phyloP scores from a whole-genome alignment of 2,329 filamentous ascomycete genomes.

The Phialophora expanda region DNA sequence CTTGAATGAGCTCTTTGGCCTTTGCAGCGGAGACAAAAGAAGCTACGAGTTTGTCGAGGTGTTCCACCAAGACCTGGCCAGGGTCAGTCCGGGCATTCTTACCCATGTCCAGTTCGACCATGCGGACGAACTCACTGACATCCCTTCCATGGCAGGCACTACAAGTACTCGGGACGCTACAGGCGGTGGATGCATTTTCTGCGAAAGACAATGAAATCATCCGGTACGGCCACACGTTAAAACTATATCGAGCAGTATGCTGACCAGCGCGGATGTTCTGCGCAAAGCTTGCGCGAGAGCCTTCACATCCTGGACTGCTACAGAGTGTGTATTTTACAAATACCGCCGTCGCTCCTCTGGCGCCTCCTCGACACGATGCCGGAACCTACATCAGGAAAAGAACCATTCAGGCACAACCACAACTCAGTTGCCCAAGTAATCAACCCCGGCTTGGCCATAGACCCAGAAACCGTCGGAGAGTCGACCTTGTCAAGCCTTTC shows the following conservation, averaged over 20 bases:
- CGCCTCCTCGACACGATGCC: slow-evolving; percentile 15
- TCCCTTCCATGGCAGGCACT: too few relatives aligned
- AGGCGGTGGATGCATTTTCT: too few relatives aligned
- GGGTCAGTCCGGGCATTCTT: slow-evolving; percentile 8
- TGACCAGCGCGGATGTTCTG: too few relatives aligned
- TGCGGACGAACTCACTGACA: too few relatives aligned
- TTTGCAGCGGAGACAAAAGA: slow-evolving; percentile 29
- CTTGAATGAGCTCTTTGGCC: slow-evolving; percentile 18
- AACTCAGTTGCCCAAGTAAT: background rate
- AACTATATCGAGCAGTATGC: too few relatives aligned
- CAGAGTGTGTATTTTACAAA: slow-evolving; percentile 25
- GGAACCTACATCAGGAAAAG: background rate
- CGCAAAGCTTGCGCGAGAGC: slow-evolving; percentile 19
- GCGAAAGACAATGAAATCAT: too few relatives aligned
- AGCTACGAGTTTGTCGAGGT: slow-evolving; percentile 30
- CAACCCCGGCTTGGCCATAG: slow-evolving; percentile 4
- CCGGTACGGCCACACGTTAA: too few relatives aligned
- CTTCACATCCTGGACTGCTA: slow-evolving; percentile 31
- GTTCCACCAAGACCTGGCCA: slow-evolving; percentile 21
- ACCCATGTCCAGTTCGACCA: background rate
- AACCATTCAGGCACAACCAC: background rate
- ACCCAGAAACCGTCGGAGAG: background rate
- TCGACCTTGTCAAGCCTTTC: background rate
- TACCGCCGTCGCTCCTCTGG: slow-evolving; percentile 22
- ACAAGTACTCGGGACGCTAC: too few relatives aligned